Evolutionary conservation across 352 stramenopile species (phyloP).

Genomic region (Phytopythium oedochilum): DNA sequence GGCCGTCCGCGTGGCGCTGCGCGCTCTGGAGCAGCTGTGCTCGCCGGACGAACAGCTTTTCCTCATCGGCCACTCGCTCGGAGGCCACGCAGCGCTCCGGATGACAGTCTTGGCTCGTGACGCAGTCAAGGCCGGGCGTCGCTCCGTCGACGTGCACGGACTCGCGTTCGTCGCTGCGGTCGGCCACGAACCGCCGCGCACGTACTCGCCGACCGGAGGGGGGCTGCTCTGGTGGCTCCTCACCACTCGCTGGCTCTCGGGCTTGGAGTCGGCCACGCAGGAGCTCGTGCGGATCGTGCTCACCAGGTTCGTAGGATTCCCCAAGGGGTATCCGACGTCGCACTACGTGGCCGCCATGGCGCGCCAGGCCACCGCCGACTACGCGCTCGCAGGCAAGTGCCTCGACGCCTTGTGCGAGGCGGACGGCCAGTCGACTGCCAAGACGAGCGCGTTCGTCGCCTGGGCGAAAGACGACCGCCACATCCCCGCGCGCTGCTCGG

Average conservation of each 20-base stretch:
- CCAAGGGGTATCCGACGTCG: not conserved
- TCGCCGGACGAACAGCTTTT: not conserved
- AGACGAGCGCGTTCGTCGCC: constrained; percentile 22
- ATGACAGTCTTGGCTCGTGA: not conserved
- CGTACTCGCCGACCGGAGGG: not conserved
- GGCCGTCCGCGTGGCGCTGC: not conserved
- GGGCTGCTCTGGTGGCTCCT: not conserved
- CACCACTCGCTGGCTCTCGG: not conserved
- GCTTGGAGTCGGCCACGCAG: not conserved
- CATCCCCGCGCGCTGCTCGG: constrained; percentile 50
- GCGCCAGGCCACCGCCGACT: not conserved
- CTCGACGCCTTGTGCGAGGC: not conserved
- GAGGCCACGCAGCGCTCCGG: not conserved
- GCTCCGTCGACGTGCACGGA: not conserved
- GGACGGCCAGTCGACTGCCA: not conserved
- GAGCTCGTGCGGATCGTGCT: not conserved
- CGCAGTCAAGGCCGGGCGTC: not conserved
- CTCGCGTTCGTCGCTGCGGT: not conserved
- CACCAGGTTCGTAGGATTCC: not conserved
- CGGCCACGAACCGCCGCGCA: not conserved
- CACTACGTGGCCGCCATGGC: not conserved
- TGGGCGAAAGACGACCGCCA: constrained; percentile 57
- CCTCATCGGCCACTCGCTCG: not conserved
- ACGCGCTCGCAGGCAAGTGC: not conserved
- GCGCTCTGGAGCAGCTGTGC: not conserved